Evolutionary conservation across 495 filamentous ascomycete species (phyloP).

Genomic region (Trichocladium uniseriatum): DNA sequence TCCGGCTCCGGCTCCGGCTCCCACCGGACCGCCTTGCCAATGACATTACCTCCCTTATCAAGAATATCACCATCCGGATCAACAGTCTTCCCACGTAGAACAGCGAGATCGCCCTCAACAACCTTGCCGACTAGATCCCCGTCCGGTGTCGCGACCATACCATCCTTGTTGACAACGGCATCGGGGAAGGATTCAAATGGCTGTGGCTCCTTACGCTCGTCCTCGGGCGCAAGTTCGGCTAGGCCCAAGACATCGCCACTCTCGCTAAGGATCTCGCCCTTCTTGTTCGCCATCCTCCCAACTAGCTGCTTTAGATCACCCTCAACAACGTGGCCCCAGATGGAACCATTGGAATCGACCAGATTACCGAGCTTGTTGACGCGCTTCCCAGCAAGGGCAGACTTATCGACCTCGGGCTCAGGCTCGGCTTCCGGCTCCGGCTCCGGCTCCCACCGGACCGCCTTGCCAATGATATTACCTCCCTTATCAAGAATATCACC

Average conservation of each 20-base stretch:
- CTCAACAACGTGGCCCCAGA: conserved; percentile 66
- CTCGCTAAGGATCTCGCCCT: conserved; percentile 71
- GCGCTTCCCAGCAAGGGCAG: conserved; percentile 65
- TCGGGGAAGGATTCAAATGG: conserved; percentile 70
- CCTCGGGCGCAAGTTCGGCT: conserved; percentile 62
- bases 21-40: conserved; percentile 74
- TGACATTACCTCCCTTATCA: conserved; percentile 68
- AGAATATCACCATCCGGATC: conserved; percentile 80
- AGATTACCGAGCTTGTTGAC: conserved; percentile 83
- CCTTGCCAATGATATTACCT: conserved; percentile 71
- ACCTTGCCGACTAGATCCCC: conserved; percentile 64
- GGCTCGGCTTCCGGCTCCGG: conserved; percentile 32
- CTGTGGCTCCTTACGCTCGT: conserved; percentile 57
- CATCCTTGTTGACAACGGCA: conserved; percentile 57
- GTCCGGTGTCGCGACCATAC: conserved; percentile 55
- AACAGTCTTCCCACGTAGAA: conserved; percentile 61
- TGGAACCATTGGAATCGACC: conserved; percentile 61
- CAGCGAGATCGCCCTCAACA: conserved; percentile 66
- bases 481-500: conserved; percentile 75
- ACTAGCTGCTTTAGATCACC: conserved; percentile 61
- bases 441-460: conserved; percentile 64
- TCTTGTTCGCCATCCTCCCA: conserved; percentile 72
- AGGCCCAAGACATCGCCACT: conserved; percentile 64
- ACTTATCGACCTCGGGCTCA: conserved; percentile 46
- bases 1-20: conserved; percentile 46